Conservation (phyloP, 2,329 filamentous ascomycete species). For the Paraconiothyrium sp. region DNA sequence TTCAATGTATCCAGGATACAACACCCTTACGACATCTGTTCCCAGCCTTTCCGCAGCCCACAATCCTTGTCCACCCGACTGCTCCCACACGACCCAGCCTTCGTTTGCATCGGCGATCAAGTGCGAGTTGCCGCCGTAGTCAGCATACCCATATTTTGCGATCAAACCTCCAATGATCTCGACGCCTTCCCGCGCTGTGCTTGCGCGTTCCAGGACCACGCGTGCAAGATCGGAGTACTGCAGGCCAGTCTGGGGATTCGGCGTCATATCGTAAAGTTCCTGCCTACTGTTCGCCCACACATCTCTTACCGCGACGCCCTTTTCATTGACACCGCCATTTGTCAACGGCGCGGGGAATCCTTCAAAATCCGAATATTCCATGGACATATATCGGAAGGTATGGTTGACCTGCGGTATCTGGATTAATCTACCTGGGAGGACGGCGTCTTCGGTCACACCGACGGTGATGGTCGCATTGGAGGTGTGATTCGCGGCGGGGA, state of each 20-base stretch:
- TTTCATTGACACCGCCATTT: conserved; percentile 57
- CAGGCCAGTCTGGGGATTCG: conserved; percentile 52
- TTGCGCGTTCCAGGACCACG: conserved; percentile 53
- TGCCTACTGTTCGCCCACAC: conserved; percentile 54
- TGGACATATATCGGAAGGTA: conserved; percentile 48
- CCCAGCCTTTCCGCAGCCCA: conserved; percentile 50
- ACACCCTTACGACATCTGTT: conserved; percentile 41
- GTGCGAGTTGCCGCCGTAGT: conserved; percentile 57
- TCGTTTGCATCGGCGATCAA: conserved; percentile 53
- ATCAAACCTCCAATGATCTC: conserved; percentile 55
- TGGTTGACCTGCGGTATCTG: conserved; percentile 47
- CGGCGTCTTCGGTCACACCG: conserved; percentile 53
- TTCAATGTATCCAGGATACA: conserved; percentile 50
- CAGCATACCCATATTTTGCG: conserved; percentile 52
- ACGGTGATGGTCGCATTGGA: conserved; percentile 55
- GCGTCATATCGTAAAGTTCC: conserved; percentile 54
- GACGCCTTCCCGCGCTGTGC: conserved; percentile 54
- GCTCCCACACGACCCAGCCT: conserved; percentile 49
- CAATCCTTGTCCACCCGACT: conserved; percentile 44
- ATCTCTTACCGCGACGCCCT: conserved; percentile 54
- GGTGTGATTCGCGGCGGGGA: conserved; percentile 53
- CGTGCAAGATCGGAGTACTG: conserved; percentile 56
- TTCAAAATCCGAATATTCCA: conserved; percentile 53
- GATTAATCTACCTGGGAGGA: conserved; percentile 47
- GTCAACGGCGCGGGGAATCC: conserved; percentile 56